These are phyloP conservation scores for Xylariaceae sp. DNA, from an alignment of 2,329 filamentous ascomycete genomes.

Conservation along the genomic window DNA sequence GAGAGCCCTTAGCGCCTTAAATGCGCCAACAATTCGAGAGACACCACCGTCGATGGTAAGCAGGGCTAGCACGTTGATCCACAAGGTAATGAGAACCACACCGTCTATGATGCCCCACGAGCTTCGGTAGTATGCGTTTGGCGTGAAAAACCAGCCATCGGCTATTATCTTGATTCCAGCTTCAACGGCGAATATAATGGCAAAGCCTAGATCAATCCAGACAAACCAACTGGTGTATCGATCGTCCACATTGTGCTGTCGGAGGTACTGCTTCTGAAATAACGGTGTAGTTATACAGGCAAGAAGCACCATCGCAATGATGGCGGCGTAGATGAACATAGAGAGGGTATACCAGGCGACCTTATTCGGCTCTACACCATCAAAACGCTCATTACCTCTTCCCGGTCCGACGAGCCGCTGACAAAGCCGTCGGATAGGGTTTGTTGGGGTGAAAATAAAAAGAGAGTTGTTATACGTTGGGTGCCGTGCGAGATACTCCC, in stretches of 20 bases:
- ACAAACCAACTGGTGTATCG: slow-evolving; percentile 86
- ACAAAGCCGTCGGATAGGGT: slow-evolving; percentile 78
- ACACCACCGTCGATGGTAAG: slow-evolving; percentile 81
- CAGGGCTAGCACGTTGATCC: slow-evolving; percentile 89
- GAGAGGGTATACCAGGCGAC: slow-evolving; percentile 92
- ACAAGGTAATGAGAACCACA: slow-evolving; percentile 86
- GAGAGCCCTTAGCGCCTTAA: slow-evolving; percentile 92
- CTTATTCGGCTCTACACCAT: slow-evolving; percentile 87
- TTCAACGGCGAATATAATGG: slow-evolving; percentile 81
- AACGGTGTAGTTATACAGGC: slow-evolving; percentile 93
- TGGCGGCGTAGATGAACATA: slow-evolving; percentile 88
- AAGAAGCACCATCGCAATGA: slow-evolving; percentile 96
- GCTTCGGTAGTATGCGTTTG: slow-evolving; percentile 94
- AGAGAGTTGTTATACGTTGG: slow-evolving; percentile 92
- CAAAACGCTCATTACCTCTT: slow-evolving; percentile 80
- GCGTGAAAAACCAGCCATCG: slow-evolving; percentile 94
- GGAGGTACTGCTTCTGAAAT: slow-evolving; percentile 87
- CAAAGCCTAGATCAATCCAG: slow-evolving; percentile 90
- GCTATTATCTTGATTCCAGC: slow-evolving; percentile 91
- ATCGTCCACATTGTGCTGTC: slow-evolving; percentile 49
- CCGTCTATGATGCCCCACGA: slow-evolving; percentile 97
- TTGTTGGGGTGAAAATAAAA: slow-evolving; percentile 80
- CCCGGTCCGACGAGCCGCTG: slow-evolving; percentile 91
- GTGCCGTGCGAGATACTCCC: slow-evolving; percentile 85
- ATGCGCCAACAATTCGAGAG: slow-evolving; percentile 89